Evolutionary conservation across 139 green algal genomes (phyloP).

Genomic region (Gonium pectorale): DNA sequence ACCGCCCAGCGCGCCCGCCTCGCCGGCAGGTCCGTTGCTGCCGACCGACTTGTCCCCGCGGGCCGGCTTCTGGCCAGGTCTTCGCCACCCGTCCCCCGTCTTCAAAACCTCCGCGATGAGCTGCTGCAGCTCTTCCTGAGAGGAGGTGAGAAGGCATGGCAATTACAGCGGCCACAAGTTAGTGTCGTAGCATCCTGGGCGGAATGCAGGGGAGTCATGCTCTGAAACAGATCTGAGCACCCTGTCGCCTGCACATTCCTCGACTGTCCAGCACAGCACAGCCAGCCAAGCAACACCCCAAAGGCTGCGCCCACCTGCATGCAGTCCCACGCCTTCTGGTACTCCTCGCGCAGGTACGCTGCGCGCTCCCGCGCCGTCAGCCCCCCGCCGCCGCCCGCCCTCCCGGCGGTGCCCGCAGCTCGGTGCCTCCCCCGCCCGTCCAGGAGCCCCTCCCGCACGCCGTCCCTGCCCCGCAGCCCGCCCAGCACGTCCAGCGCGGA

Average conservation of each 20-base stretch:
- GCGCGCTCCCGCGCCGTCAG: constrained; percentile 17
- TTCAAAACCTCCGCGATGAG: constrained; percentile 40
- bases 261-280: too few species aligned
- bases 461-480: not conserved
- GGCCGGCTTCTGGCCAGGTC: not conserved
- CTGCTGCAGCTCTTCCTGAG: constrained; percentile 51
- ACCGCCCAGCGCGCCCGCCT: not conserved
- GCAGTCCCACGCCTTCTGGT: constrained; percentile 16
- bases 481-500: constrained; percentile 34
- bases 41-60: not conserved
- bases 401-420: not conserved
- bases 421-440: not conserved
- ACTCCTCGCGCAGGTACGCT: constrained; percentile 46
- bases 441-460: not conserved
- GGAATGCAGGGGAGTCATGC: too few species aligned
- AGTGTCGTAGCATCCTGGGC: too few species aligned
- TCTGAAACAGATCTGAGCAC: too few species aligned
- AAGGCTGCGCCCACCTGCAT: constrained; percentile 39
- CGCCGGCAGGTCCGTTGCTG: not conserved
- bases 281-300: too few species aligned
- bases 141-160: not conserved
- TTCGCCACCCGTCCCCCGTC: not conserved
- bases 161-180: too few species aligned
- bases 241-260: too few species aligned
- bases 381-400: not conserved